Evolutionary conservation across 73 alveolate species (phyloP), one percentile per base, ranked within the genome.

Genomic region (Paramecium caudatum): DNA sequence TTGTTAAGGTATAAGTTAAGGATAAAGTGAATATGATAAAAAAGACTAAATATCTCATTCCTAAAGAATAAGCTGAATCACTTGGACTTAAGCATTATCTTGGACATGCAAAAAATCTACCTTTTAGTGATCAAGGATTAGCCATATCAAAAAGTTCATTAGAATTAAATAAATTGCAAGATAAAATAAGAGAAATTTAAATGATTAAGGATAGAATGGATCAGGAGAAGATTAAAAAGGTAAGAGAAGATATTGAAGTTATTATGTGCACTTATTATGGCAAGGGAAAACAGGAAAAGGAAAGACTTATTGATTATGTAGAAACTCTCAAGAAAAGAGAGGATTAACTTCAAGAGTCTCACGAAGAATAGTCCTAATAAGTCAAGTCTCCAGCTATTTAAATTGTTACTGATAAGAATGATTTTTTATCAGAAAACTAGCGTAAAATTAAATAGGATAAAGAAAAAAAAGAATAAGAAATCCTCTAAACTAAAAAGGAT

Each of bases 221-320:
- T 43, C 36, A 63, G 36, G 93, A 86, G 37, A 86, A 86, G 43
- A 86, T 86, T 1, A 86, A 86, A 62, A 86, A 70, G 46, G 88
- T 63, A 1, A 55, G 82, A 34, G 93, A 86, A 8, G 93, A 86
- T 30, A 86, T 86, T 0, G 55, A 86, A 63, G 39, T 86, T n/a
- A 86, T 86, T 3, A 61, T 86, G 88, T 86, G 93, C 46, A 70
- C 93, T 12, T 86, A 86, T n/a, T 86, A 63, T 86, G 93, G 93
- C 10, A 86, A 86, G 13, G 90, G 90, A 21, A 86, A 86, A 17
- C 47, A 47, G 12, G 93, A 86, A 13, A 86, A 47, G n/a, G 84
- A 39, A 3, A 69, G 93, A 21, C 46, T 86, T 6, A 55, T 62
- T 17, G 81, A 86, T 62, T 86, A 63, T 86, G 68, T 86, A 21